Conservation (phyloP, 1,139 yeast species). For the Zygosaccharomyces pseudobailii region DNA sequence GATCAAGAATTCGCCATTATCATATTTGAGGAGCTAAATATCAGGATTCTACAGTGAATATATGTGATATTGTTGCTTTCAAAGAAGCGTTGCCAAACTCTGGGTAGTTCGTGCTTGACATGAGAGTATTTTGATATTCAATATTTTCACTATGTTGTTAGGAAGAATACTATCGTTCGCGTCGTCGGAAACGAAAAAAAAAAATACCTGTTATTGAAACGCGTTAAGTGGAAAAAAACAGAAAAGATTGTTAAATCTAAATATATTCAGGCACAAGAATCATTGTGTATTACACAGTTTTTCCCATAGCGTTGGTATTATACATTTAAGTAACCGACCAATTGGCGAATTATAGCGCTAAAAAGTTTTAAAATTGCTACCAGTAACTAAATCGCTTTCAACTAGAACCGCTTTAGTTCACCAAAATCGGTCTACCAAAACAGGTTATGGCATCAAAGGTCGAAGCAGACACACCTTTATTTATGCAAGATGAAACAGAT, state of each 20-base stretch:
- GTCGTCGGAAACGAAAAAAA: slow-evolving; percentile 1
- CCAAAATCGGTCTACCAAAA: neutral
- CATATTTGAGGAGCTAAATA: no score
- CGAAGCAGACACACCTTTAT: slow-evolving; percentile 9
- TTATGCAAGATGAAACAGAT: slow-evolving; percentile 7
- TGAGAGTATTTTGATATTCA: no score
- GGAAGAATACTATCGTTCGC: neutral
- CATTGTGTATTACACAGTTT: neutral
- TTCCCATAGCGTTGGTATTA: neutral
- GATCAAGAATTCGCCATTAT: no score
- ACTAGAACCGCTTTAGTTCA: neutral
- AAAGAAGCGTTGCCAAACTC: no score
- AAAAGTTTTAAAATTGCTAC: neutral
- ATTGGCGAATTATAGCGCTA: neutral
- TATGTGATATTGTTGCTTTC: no score
- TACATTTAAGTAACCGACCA: neutral
- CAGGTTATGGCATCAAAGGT: slow-evolving; percentile 9
- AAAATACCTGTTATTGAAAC: neutral
- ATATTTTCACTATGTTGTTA: no score
- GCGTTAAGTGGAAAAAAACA: neutral
- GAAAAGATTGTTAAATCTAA: neutral
- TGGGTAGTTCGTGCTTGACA: neutral
- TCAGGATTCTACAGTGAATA: no score
- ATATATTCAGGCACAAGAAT: neutral
- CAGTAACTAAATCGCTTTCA: neutral